Base-by-base conservation (phyloP, 345 rosid genomes). In the Acer saccharum region DNA sequence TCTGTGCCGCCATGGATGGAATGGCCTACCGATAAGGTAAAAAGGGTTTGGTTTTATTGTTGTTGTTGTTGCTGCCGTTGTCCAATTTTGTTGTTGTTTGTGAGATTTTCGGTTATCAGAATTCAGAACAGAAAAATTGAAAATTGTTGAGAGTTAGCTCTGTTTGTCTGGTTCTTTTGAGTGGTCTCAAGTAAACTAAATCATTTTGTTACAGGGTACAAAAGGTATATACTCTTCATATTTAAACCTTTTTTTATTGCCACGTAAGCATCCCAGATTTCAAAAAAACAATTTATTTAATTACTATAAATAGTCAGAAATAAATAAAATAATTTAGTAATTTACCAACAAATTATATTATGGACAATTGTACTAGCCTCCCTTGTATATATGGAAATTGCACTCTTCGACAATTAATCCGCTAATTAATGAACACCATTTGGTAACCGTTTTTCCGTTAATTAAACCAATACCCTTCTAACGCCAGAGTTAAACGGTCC, bases 1-100 rank as follows among this genome's bases (percentile, higher is more conserved):
- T 14, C 17, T 48, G 77, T 18, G 77, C 77, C 77, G 77, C 77
- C 77, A 74, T 74, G 48, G 9, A 4, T 62, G 13, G 50, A 21
- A 39, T 13, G 6, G 44, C 73, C 73, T 17, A 17, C 9, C 4
- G 62, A 21, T 52, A 10, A 39, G 64, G 64, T 25, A 60, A 60
- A 60, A 8, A 29, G 7, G 65, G 52, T 5, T 44, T 4, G 41
- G 12, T 32, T 12, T 46, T 10, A 10, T 7, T 4, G 60, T 39
- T 46, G 27, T 17, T 7, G 39, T 16, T 65, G 21, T 35, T 46
- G 27, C 7, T 7, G 35, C 7, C 35, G 21, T 35, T 7, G 7
- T 7, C 4, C 1, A 0, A 2, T 20, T 17, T 0, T 21, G 25
- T 21, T 41, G 9, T 58, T 21, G 23, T 69, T 74, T 43, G 46